Percentiles rank a stretch among this genome's conserved stretches.
phyloP scores from a whole-genome alignment of 2,329 filamentous ascomycete species.

The Alternaria sp. region DNA sequence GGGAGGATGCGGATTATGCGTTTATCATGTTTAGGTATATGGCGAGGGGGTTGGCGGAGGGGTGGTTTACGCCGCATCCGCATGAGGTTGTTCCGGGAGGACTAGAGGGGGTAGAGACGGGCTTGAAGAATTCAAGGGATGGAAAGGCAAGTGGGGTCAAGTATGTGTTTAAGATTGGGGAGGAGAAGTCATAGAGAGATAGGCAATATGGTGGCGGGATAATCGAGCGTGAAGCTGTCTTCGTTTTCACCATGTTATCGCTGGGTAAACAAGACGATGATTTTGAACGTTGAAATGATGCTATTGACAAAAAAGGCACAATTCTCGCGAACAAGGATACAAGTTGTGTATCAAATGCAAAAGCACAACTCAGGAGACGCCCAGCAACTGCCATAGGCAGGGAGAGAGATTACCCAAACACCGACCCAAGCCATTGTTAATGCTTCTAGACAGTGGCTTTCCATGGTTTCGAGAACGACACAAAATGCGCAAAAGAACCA shows the following conservation, averaged over 20 bases:
- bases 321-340: conserved; percentile 1
- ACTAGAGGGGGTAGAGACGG: conserved; percentile 62
- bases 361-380: not conserved
- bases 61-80: conserved; percentile 61
- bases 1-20: conserved; percentile 54
- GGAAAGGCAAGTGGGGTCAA: conserved; percentile 71
- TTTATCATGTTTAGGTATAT: conserved; percentile 58
- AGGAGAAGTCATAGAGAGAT: conserved; percentile 31
- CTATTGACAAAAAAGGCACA: conserved; percentile 1
- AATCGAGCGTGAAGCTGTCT: no score
- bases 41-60: conserved; percentile 58
- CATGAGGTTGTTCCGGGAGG: conserved; percentile 64
- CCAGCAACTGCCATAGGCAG: conserved; percentile 20
- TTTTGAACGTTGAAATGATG: conserved; percentile 1
- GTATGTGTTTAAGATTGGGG: conserved; percentile 67
- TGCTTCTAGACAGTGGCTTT: conserved; percentile 15
- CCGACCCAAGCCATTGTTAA: conserved; percentile 13
- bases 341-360: not conserved
- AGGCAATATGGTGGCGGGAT: not conserved
- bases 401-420: conserved; percentile 12
- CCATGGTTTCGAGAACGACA: conserved; percentile 4
- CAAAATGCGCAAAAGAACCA: not conserved
- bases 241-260: no score
- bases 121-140: conserved; percentile 63
- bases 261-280: not conserved